phyloP scores from a whole-genome alignment of 148 eudicot species.

The Beta vulgaris region DNA sequence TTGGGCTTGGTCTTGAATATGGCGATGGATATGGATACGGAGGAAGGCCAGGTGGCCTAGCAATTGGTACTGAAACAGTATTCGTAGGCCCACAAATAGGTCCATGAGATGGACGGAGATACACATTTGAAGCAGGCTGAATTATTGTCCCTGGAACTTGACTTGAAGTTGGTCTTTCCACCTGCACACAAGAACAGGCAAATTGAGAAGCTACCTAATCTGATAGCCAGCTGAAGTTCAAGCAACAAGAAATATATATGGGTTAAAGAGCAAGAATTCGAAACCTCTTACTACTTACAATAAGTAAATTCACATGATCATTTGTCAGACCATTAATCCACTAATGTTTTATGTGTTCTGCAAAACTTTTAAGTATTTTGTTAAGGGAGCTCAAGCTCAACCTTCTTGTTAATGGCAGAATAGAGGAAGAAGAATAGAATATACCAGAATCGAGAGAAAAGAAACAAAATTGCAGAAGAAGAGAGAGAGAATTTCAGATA shows the following conservation, averaged over 20 bases:
- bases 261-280: neutral
- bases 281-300: too few species aligned
- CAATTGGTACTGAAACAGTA: constrained; percentile 9
- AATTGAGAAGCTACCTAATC: neutral
- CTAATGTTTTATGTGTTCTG: too few species aligned
- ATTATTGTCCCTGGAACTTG: neutral
- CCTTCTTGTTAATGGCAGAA: too few species aligned
- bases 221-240: neutral
- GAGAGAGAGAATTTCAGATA: too few species aligned
- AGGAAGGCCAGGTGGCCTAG: constrained; percentile 6
- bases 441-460: too few species aligned
- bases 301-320: too few species aligned
- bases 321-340: too few species aligned
- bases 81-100: neutral
- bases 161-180: constrained; percentile 6
- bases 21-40: neutral
- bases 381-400: too few species aligned
- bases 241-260: neutral
- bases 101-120: neutral
- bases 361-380: too few species aligned
- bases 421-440: too few species aligned
- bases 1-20: constrained; percentile 10
- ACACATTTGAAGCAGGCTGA: neutral
- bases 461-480: too few species aligned
- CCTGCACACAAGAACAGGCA: too few species aligned